Conservation (phyloP, 1,284 basidiomycete genomes). For the Boletus mariae region DNA sequence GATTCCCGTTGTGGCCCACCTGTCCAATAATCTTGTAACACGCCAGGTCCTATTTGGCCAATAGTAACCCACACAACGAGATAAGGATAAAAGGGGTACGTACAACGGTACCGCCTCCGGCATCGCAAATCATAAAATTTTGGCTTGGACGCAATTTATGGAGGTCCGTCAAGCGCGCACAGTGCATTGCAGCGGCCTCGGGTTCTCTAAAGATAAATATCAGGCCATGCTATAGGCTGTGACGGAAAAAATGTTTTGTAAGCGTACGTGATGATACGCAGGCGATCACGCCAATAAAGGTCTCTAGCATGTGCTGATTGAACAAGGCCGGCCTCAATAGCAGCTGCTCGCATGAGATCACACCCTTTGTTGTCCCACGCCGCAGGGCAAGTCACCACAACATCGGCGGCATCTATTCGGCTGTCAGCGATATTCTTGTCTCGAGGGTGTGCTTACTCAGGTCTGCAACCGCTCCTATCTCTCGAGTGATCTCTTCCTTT, state of each 20-base stretch:
- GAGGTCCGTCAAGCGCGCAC: constrained; percentile 70
- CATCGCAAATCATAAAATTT: constrained; percentile 78
- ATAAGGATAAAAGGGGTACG: constrained; percentile 21
- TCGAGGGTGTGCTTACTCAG: constrained; percentile 49
- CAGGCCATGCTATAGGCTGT: constrained; percentile 4
- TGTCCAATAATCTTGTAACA: constrained; percentile 80
- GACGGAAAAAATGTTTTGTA: not conserved
- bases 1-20: constrained; percentile 61
- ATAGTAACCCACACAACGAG: constrained; percentile 8
- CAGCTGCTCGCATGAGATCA: constrained; percentile 77
- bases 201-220: constrained; percentile 51
- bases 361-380: constrained; percentile 82
- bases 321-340: constrained; percentile 73
- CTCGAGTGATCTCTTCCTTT: constrained; percentile 76
- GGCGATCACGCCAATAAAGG: constrained; percentile 67
- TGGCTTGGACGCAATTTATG: constrained; percentile 74
- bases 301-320: constrained; percentile 70
- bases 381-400: constrained; percentile 79
- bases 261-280: constrained; percentile 70
- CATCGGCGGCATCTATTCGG: constrained; percentile 64
- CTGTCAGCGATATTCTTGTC: not conserved
- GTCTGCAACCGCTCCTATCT: constrained; percentile 79
- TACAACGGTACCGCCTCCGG: constrained; percentile 76
- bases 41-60: constrained; percentile 51
- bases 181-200: constrained; percentile 82